Evolutionary conservation across 2,329 filamentous ascomycete genomes (phyloP).

Genomic region (Hypoxylon rubiginosum): DNA sequence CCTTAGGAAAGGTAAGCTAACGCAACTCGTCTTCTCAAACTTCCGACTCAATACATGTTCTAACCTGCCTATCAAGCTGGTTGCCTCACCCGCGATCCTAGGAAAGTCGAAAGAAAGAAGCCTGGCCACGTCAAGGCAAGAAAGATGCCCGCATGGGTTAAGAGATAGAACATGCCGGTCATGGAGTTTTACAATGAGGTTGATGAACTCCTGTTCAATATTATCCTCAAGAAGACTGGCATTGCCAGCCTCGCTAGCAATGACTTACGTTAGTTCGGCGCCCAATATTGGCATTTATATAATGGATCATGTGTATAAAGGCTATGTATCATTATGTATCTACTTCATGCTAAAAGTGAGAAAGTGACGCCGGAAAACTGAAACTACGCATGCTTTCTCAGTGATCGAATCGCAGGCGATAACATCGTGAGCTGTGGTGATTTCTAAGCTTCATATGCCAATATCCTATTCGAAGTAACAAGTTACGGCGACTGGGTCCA

Average conservation of each 20-base stretch:
- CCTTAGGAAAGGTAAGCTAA: slow-evolving; percentile 83
- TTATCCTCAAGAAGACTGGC: slow-evolving; percentile 23
- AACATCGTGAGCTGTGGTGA: slow-evolving; percentile 1
- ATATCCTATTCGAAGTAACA: slow-evolving; percentile 26
- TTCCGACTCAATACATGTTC: slow-evolving; percentile 45
- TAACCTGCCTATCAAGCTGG: slow-evolving; percentile 74
- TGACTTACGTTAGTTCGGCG: slow-evolving; percentile 11
- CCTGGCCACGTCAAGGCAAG: slow-evolving; percentile 94
- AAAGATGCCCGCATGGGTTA: slow-evolving; percentile 99
- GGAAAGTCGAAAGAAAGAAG: slow-evolving; percentile 98
- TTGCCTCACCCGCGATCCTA: slow-evolving; percentile 89
- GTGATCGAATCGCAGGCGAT: slow-evolving; percentile 3
- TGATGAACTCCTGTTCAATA: slow-evolving; percentile 12
- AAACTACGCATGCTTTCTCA: slow-evolving; percentile 5
- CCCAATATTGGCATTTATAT: slow-evolving; percentile 24
- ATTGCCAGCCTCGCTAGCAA: slow-evolving; percentile 29
- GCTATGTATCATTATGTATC: slow-evolving; percentile 48
- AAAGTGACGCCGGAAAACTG: slow-evolving; percentile 10
- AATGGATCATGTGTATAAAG: slow-evolving; percentile 42
- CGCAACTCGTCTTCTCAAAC: slow-evolving; percentile 12
- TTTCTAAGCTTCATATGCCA: slow-evolving; percentile 16
- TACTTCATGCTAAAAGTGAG: slow-evolving; percentile 29
- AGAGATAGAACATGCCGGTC: slow-evolving; percentile 66
- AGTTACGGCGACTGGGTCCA: background rate
- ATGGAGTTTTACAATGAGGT: slow-evolving; percentile 14